These are phyloP conservation scores for Gloeostereum incarnatum DNA, from an alignment of 768 basidiomycete species.

Conservation along the genomic window DNA sequence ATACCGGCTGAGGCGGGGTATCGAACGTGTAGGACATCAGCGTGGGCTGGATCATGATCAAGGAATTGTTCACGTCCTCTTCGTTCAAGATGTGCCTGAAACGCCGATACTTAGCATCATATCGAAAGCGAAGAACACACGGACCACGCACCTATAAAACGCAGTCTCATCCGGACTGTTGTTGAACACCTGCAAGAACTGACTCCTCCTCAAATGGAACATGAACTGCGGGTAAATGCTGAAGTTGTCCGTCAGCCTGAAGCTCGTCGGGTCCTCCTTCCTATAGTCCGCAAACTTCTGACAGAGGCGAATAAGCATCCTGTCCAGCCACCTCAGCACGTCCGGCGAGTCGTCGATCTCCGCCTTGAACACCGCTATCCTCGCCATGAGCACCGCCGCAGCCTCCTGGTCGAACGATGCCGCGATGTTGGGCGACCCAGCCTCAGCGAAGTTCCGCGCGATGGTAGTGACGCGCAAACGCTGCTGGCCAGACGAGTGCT, in stretches of 20 bases:
- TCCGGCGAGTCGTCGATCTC: constrained; percentile 98
- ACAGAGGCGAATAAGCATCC: constrained; percentile 97
- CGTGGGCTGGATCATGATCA: constrained; percentile 99
- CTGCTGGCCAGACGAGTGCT: constrained; percentile 93
- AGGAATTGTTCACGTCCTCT: constrained; percentile 97
- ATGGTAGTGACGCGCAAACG: constrained; percentile 96
- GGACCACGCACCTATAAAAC: constrained; percentile 74
- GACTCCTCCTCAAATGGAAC: constrained; percentile 96
- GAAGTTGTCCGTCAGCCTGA: constrained; percentile 91
- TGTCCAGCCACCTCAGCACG: constrained; percentile 92
- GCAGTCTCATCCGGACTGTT: constrained; percentile 99
- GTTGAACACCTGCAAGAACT: constrained; percentile 99
- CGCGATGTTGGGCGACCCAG: constrained; percentile 89
- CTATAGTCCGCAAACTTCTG: constrained; percentile 99
- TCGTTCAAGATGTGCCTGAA: constrained; percentile 87
- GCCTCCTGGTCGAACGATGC: constrained; percentile 97
- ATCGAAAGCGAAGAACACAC: not conserved
- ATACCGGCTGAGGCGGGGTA: constrained; percentile 81
- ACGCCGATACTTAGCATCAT: constrained; percentile 1
- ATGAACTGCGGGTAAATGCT: constrained; percentile 99
- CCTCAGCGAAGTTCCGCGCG: constrained; percentile 95
- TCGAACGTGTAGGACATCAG: constrained; percentile 98
- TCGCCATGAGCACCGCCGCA: constrained; percentile 94
- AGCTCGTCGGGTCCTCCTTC: constrained; percentile 94
- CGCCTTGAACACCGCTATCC: constrained; percentile 98